Base-by-base conservation (phyloP, 108 stramenopile species). In the Bacterosira constricta region DNA sequence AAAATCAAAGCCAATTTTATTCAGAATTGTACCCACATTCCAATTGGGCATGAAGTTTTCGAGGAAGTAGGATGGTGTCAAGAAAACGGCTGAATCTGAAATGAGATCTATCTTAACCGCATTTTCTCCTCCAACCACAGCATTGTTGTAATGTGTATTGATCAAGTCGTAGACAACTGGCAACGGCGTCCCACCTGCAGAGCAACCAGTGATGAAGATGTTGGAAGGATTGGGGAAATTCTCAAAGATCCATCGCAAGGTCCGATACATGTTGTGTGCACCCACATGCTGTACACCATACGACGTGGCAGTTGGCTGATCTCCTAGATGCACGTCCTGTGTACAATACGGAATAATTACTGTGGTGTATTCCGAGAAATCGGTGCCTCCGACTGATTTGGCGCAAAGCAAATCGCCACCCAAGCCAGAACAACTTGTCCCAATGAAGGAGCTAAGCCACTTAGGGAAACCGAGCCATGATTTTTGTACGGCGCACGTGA, bases 291-390 rank as follows among this genome's bases (percentile, higher is more conserved):
- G 20, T 45, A 66, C 64, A 20, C 59, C 66, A 37, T 66, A 52
- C 8, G 38, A 36, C 26, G 38, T 34, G n/a, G 51, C 21, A 12
- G 32, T 50, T 23, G 6, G 36, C 51, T 2, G 51, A 38, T 75
- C 74, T 56, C 85, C 85, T 36, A 83, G 17, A 37, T 83, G 80
- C 13, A 78, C 67, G 53, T 86, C 85, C 54, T 86, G 85, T 12
- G 83, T 82, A 39, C 85, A 86, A 54, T 86, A 86, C 0, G 85
- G 85, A 4, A 86, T 42, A 6, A 81, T 51, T 0, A 83, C 44
- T 15, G 75, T 57, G 35, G 72, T 81, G 65, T 86, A 86, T 15
- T 67, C 62, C 15, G 71, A 57, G 51, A 86, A 83, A 55, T 86
- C 80, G 23, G 42, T 52, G 34, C 46, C 23, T 5, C 75, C 85